phyloP scores from a whole-genome alignment of 306 rosid genomes.

The Prunus fruticosa region DNA sequence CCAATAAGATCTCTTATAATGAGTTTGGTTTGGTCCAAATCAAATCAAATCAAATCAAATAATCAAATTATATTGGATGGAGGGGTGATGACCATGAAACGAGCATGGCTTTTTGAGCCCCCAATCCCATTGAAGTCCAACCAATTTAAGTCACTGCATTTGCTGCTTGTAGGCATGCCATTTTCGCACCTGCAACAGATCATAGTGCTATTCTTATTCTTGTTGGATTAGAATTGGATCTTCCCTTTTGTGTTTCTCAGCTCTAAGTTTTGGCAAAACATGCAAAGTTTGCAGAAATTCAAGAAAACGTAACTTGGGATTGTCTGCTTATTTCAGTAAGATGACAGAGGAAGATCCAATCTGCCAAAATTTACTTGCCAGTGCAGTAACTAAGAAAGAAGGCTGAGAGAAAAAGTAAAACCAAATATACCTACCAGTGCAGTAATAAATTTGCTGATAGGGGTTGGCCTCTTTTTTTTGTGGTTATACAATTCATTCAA shows the following conservation, averaged over 20 bases:
- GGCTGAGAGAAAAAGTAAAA: too few relatives aligned
- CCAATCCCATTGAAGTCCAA: neutral
- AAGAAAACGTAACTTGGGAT: neutral
- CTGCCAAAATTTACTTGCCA: neutral
- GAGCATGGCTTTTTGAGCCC: neutral
- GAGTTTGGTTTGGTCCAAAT: neutral
- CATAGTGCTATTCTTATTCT: neutral
- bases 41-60: neutral
- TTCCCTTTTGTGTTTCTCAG: neutral
- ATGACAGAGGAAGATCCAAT: neutral
- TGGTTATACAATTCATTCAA: too few relatives aligned
- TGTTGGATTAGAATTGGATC: neutral
- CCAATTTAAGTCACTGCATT: neutral
- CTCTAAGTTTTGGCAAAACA: neutral
- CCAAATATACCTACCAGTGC: too few relatives aligned
- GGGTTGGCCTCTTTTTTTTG: too few relatives aligned
- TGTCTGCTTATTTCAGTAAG: neutral
- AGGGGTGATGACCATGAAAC: neutral
- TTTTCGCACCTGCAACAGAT: neutral
- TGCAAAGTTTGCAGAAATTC: neutral
- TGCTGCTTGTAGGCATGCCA: constrained; percentile 1
- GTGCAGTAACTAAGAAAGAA: too few relatives aligned
- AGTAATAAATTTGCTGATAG: too few relatives aligned
- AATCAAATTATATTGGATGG: neutral
- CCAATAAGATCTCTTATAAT: too few relatives aligned